Conservation (phyloP, 164 flowering plant species). For the Echeveria elegans region DNA sequence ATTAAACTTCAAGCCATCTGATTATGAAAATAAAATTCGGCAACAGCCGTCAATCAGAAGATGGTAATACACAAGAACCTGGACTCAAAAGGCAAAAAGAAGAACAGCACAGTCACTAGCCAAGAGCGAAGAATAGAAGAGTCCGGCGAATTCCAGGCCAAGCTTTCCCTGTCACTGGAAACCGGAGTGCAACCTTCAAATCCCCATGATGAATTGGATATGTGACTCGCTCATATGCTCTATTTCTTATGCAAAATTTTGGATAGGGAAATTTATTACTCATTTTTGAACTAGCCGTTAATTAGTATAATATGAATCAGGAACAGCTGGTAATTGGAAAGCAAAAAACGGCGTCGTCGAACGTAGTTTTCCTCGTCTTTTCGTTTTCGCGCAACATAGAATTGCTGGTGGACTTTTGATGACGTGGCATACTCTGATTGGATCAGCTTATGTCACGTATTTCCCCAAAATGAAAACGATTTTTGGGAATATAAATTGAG, state of each 20-base stretch:
- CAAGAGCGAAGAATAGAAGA: slow-evolving; percentile 23
- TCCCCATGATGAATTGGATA: slow-evolving; percentile 6
- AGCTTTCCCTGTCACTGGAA: slow-evolving; percentile 88
- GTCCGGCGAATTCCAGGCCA: slow-evolving; percentile 33
- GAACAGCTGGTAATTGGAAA: no score
- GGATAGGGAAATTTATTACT: no score
- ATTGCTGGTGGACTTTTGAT: background rate
- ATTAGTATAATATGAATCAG: no score
- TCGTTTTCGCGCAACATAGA: no score
- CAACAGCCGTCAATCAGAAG: slow-evolving; percentile 2
- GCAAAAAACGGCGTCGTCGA: no score
- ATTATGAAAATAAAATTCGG: slow-evolving; percentile 48
- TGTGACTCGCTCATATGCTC: background rate
- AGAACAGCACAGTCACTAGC: slow-evolving; percentile 17
- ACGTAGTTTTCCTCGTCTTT: no score
- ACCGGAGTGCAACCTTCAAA: slow-evolving; percentile 65
- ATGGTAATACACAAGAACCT: slow-evolving; percentile 18
- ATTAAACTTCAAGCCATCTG: slow-evolving; percentile 48
- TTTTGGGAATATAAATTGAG: no score
- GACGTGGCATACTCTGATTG: background rate
- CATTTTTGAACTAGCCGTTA: no score
- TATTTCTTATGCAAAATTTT: background rate
- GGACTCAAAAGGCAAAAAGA: slow-evolving; percentile 17
- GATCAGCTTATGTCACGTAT: background rate
- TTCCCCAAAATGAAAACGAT: no score